Evolutionary conservation across 306 rosid genomes (phyloP), one percentile per base, ranked within the genome.

Genomic region (Medicago arabica): DNA sequence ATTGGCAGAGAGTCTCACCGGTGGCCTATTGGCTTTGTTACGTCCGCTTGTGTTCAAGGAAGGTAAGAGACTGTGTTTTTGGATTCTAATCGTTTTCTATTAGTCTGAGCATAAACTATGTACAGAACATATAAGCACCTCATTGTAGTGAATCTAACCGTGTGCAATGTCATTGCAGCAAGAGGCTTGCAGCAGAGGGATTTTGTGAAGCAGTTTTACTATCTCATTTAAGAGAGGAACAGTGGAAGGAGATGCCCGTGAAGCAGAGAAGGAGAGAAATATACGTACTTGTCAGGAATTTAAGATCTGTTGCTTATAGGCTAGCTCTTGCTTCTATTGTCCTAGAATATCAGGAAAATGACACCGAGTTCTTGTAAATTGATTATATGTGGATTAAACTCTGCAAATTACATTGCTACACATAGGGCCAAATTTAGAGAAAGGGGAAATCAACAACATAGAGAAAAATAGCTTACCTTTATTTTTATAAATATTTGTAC

Each of bases 1-100:
- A 11, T 70, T 23, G 38, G 65, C 23, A 39, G 72, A 54, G 62
- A 70, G 75, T 81, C 85, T 85, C 89, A 91, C 78, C 87, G 97
- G 60, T 87, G 87, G 90, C 96, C 93, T n/a, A 84, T 94, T 47
- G 98, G 98, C 79, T 88, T 92, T 80, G 85, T 91, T 69, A 90
- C 97, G 11, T 74, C 91, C 15, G 90, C 88, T 76, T 85, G 85
- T 77, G 88, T 90, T 57, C 87, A 85, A 61, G 97, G 97, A 81
- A 87, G 98, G 98, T 94, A 36, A 82, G 67, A 63, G 77, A 75
- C 69, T 57, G 41, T 66, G 72, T 40, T 10, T 47, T 70, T 81
- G 31, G 13, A 66, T 75, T 73, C 46, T 51, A 46, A 43, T 57
- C 40, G 13, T 62, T 11, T 51, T 13, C 38, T 36, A 0, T 3